Evolutionary conservation across 139 green algal species (phyloP), one percentile per base, ranked within the genome.

Genomic region (Nannochloris sp.): DNA sequence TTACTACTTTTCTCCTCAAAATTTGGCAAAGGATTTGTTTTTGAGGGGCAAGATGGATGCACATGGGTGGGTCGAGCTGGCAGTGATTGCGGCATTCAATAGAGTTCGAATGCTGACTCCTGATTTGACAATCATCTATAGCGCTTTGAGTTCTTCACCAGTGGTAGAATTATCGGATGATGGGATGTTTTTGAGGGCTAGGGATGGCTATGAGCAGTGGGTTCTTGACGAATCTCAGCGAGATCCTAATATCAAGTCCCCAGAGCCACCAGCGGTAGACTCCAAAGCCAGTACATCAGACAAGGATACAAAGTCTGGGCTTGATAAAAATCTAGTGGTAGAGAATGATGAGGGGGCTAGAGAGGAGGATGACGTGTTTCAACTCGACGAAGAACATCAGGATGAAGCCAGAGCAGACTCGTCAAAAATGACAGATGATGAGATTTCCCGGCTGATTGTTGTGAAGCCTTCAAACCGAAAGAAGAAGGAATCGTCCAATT

Each of bases 1-100:
- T 63, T 97, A 96, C 77, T 97, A 97, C 76, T 96, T 97, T 79
- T 89, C 76, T 49, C 74, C 82, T n/a, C 86, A 91, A 10, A 98
- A 98, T 70, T 79, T 98, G 45, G 80, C 74, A 56, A 85, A 88
- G 49, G 93, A 98, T 71, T 77, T 95, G 12, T 98, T 97, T 79
- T 61, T 98, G 73, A 76, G 93, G 3, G 81, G 72, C 12, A 95
- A 97, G 61, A 97, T 97, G 92, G 86, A 94, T 69, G 71, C 77
- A 1, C 72, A 90, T 26, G 91, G 91, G 45, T 97, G 87, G 82
- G 95, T 98, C 49, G 74, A 83, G 1, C 10, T 95, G n/a, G 49
- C 76, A 10, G 69, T 95, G 5, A 84, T 97, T 26, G 85, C 81
- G 17, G 73, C 62, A 43, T 98, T 97, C 79, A 96, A 96, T 76